phyloP scores from a whole-genome alignment of 257 asterid species.

The Parsonsia alboflavescens region DNA sequence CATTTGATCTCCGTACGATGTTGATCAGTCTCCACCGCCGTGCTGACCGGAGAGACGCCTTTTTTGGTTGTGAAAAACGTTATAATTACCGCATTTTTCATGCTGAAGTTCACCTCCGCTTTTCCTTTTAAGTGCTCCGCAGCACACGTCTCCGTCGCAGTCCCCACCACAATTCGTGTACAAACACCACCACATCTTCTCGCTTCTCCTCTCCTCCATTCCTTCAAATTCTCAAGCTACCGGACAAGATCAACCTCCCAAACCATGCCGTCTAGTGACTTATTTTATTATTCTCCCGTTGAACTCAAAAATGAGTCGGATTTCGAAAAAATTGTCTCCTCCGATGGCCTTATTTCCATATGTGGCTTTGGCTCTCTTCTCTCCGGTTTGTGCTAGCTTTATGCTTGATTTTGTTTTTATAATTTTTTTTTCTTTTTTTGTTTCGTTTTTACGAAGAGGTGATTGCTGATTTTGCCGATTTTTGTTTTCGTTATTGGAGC shows the following conservation, averaged over 20 bases:
- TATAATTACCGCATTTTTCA: background rate
- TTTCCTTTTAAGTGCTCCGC: background rate
- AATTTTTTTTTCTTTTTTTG: no score
- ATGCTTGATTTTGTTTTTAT: background rate
- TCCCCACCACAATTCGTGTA: background rate
- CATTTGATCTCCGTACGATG: background rate
- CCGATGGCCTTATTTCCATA: slow-evolving; percentile 70
- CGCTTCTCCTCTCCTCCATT: background rate
- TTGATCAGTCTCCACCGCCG: background rate
- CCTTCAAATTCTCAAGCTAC: background rate
- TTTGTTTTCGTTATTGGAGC: slow-evolving; percentile 9
- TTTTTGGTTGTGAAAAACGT: background rate
- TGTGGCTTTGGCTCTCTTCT: slow-evolving; percentile 98
- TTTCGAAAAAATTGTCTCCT: slow-evolving; percentile 64
- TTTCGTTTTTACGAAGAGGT: background rate
- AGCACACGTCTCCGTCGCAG: background rate
- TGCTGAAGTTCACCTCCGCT: background rate
- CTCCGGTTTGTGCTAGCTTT: slow-evolving; percentile 53
- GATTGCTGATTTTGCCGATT: background rate
- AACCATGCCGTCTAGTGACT: slow-evolving; percentile 21
- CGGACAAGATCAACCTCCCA: background rate
- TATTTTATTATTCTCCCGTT: slow-evolving; percentile 12
- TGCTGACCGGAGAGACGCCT: background rate
- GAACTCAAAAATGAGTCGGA: slow-evolving; percentile 66
- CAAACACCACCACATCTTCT: background rate